A percentile compares a stretch with the other conserved stretches of the same genome.
These are phyloP conservation scores for Populus euphratica DNA, from an alignment of 345 rosid species.

Conservation along the genomic window DNA sequence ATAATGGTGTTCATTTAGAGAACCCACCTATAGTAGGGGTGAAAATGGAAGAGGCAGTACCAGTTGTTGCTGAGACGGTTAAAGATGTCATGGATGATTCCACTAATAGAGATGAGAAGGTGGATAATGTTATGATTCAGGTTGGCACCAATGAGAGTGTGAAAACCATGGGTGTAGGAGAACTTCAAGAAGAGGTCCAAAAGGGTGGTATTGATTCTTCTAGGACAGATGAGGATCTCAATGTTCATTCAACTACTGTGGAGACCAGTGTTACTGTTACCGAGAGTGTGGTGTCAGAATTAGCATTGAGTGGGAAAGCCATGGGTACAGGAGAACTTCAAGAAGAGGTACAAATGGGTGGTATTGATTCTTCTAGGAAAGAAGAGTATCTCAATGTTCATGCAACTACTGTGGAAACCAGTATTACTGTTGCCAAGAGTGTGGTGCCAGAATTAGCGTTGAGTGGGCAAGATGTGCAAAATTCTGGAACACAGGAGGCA, in stretches of 20 bases:
- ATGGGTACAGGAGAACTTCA: slow-evolving; percentile 21
- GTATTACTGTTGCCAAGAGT: slow-evolving; percentile 22
- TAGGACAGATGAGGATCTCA: slow-evolving; percentile 23
- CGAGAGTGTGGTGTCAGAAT: slow-evolving; percentile 34
- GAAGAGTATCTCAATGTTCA: slow-evolving; percentile 26
- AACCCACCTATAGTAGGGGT: slow-evolving; percentile 16
- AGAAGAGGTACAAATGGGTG: slow-evolving; percentile 16
- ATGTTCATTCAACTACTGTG: slow-evolving; percentile 16
- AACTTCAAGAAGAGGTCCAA: slow-evolving; percentile 15
- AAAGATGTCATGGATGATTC: slow-evolving; percentile 11
- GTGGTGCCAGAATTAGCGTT: slow-evolving; percentile 31
- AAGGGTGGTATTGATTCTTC: slow-evolving; percentile 13
- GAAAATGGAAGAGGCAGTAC: slow-evolving; percentile 23
- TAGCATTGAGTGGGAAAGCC: slow-evolving; percentile 23
- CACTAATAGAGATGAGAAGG: slow-evolving; percentile 24
- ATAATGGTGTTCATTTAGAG: slow-evolving; percentile 26
- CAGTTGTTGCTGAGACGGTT: slow-evolving; percentile 26
- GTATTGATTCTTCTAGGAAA: slow-evolving; percentile 11
- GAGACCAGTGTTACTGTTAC: slow-evolving; percentile 23
- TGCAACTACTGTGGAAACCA: slow-evolving; percentile 19
- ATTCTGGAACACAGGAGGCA: slow-evolving; percentile 24
- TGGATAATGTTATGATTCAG: slow-evolving; percentile 37
- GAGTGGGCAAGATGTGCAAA: slow-evolving; percentile 33
- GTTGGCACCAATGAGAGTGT: slow-evolving; percentile 42
- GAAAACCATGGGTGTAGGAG: slow-evolving; percentile 25